Conservation (phyloP, 2,329 filamentous ascomycete species). For the Aspergillus vadensis region DNA sequence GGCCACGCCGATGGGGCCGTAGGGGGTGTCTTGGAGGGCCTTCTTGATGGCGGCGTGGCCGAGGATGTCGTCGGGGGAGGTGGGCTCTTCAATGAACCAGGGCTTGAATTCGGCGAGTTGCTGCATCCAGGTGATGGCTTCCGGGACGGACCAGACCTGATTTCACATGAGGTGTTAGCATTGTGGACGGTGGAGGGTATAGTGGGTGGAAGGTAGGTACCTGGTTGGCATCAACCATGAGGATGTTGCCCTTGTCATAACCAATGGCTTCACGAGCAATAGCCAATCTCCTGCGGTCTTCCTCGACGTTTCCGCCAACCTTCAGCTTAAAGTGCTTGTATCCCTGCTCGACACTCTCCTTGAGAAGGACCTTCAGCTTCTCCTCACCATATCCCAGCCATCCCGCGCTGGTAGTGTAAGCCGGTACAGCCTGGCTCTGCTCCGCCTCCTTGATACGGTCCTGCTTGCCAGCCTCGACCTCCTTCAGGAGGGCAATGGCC, state of each 20-base stretch:
- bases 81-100: slow-evolving; percentile 95
- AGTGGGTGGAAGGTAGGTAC: slow-evolving; percentile 34
- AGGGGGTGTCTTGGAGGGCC: slow-evolving; percentile 61
- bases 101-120: slow-evolving; percentile 74
- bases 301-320: slow-evolving; percentile 72
- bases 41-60: slow-evolving; percentile 84
- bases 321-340: slow-evolving; percentile 91
- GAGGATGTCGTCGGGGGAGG: slow-evolving; percentile 83
- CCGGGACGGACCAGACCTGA: slow-evolving; percentile 79
- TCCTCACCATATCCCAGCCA: slow-evolving; percentile 91
- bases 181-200: not conserved
- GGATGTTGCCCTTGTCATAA: slow-evolving; percentile 77
- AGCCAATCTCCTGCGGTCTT: slow-evolving; percentile 68
- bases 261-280: slow-evolving; percentile 81
- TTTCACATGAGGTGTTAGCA: not conserved
- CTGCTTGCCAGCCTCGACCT: slow-evolving; percentile 67
- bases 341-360: slow-evolving; percentile 73
- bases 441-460: slow-evolving; percentile 73
- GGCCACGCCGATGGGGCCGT: slow-evolving; percentile 74
- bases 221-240: slow-evolving; percentile 95
- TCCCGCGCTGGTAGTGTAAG: slow-evolving; percentile 86
- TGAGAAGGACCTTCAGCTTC: slow-evolving; percentile 75
- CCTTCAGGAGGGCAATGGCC: slow-evolving; percentile 70
- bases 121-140: slow-evolving; percentile 85
- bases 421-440: slow-evolving; percentile 73